Percentiles rank a stretch among this genome's conserved stretches.
phyloP scores from a whole-genome alignment of 1,139 yeast species.

The Suhomyces chickasaworum region DNA sequence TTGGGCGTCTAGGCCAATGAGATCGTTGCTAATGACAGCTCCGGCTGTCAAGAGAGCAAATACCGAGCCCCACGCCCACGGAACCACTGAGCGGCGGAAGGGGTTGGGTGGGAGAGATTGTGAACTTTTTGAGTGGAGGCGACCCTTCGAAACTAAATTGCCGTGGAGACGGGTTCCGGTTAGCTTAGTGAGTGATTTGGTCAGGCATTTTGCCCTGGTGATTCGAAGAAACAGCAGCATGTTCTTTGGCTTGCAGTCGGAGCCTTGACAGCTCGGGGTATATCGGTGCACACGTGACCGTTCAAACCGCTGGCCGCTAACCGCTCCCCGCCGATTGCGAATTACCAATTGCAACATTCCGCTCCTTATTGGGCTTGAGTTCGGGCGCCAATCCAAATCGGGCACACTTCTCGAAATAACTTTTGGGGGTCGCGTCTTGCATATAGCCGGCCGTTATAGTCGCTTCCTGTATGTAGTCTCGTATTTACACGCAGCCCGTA shows the following conservation, averaged over 20 bases:
- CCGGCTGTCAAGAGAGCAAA: conserved; percentile 1
- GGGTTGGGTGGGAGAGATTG: background rate
- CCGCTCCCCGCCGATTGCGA: too few relatives aligned
- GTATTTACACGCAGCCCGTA: background rate
- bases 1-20: conserved; percentile 9
- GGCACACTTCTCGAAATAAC: background rate
- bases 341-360: background rate
- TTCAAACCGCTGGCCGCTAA: too few relatives aligned
- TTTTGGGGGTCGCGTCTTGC: background rate
- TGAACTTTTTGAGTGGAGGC: background rate
- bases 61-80: conserved; percentile 2
- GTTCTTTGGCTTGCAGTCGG: background rate
- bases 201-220: background rate
- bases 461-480: background rate
- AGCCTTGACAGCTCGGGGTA: background rate
- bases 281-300: background rate
- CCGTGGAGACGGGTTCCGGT: background rate
- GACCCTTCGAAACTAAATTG: background rate
- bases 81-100: background rate
- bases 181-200: background rate
- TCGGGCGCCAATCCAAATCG: background rate
- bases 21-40: background rate
- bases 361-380: background rate
- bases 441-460: background rate
- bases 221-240: conserved; percentile 1